Conservation (phyloP, 1,284 basidiomycete species). For the Tetrapyrgos nigripes region DNA sequence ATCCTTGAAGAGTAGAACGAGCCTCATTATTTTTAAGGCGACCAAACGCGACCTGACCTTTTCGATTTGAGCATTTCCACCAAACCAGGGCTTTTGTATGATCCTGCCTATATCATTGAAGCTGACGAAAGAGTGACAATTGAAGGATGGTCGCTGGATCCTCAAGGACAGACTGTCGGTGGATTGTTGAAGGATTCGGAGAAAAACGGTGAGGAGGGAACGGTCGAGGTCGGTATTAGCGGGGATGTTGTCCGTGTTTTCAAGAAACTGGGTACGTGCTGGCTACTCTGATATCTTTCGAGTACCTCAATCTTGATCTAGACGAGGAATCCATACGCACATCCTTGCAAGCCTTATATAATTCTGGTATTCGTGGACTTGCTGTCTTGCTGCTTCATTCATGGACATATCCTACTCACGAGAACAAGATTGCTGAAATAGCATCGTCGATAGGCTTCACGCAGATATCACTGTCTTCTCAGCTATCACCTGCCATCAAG, state of each 20-base stretch:
- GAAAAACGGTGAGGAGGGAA: conserved; percentile 24
- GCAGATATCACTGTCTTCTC: conserved; percentile 70
- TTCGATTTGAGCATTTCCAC: conserved; percentile 69
- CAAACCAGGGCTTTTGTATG: conserved; percentile 60
- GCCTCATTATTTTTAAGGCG: background rate
- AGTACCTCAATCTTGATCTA: conserved; percentile 15
- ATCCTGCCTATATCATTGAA: conserved; percentile 55
- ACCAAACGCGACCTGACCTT: conserved; percentile 70
- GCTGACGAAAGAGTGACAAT: conserved; percentile 78
- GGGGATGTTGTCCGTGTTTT: conserved; percentile 77
- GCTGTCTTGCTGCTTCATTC: conserved; percentile 72
- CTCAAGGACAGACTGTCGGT: conserved; percentile 51
- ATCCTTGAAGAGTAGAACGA: background rate
- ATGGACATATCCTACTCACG: conserved; percentile 68
- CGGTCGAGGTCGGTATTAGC: conserved; percentile 62
- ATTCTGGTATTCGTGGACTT: conserved; percentile 60
- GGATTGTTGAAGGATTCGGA: conserved; percentile 40
- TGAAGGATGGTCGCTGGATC: conserved; percentile 73
- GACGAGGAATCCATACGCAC: conserved; percentile 40
- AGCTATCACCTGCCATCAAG: conserved; percentile 42
- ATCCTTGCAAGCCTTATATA: conserved; percentile 57
- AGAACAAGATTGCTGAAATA: conserved; percentile 59
- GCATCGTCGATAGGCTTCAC: conserved; percentile 65
- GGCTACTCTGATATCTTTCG: background rate
- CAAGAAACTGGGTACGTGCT: conserved; percentile 51